Percentiles rank a stretch among this genome's conserved stretches.
Evolutionary conservation across 2,329 filamentous ascomycete genomes (phyloP).

Genomic region (Sporothrix brunneoviolacea): DNA sequence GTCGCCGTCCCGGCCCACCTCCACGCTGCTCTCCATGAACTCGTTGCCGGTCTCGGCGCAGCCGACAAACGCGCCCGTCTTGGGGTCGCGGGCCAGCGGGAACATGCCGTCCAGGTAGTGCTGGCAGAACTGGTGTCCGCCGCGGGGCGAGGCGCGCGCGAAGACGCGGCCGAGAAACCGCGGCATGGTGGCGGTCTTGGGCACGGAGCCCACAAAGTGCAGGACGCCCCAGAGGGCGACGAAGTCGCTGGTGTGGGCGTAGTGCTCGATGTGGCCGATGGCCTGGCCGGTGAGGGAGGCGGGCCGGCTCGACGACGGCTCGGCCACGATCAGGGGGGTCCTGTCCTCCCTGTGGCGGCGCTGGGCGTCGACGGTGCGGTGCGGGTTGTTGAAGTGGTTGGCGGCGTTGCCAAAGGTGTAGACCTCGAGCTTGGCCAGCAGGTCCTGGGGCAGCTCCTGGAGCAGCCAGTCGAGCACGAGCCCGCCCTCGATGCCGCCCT

Average conservation of each 20-base stretch:
- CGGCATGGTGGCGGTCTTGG: constrained; percentile 40
- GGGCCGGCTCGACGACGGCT: constrained; percentile 30
- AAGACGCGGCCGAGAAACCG: constrained; percentile 59
- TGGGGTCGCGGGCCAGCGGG: constrained; percentile 38
- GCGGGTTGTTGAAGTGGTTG: constrained; percentile 76
- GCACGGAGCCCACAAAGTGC: constrained; percentile 50
- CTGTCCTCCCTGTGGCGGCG: constrained; percentile 17
- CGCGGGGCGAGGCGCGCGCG: constrained; percentile 40
- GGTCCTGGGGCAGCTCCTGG: constrained; percentile 60
- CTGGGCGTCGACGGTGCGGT: constrained; percentile 44
- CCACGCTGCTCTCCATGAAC: constrained; percentile 55
- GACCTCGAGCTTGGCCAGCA: constrained; percentile 64
- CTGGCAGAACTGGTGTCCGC: constrained; percentile 54
- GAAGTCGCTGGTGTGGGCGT: constrained; percentile 67
- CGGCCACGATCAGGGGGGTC: constrained; percentile 15
- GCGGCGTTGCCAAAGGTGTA: constrained; percentile 74
- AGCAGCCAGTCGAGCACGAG: constrained; percentile 71
- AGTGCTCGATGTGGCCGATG: constrained; percentile 72
- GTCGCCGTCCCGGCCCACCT: constrained; percentile 37
- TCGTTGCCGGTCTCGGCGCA: constrained; percentile 34
- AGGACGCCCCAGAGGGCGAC: constrained; percentile 69
- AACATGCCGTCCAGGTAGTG: constrained; percentile 60
- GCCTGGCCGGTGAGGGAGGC: constrained; percentile 39
- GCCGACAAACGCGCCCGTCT: constrained; percentile 35
- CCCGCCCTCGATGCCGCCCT: constrained; percentile 68